These are phyloP conservation scores for Saccharum hybrid DNA, from an alignment of 202 grass and related monocot species.

Conservation along the genomic window DNA sequence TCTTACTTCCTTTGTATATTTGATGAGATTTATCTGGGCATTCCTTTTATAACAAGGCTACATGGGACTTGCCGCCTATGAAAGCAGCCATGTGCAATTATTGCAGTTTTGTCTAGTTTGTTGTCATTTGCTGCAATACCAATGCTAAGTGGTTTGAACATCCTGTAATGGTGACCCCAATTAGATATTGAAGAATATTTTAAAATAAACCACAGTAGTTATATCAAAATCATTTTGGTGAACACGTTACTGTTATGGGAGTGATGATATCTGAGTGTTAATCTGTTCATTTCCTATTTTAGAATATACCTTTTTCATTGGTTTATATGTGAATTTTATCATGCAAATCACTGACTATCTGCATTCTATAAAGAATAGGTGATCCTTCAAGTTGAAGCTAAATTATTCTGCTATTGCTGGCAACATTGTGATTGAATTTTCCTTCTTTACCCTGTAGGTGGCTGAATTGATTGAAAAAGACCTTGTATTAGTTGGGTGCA, in stretches of 20 bases:
- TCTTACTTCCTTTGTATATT: background rate
- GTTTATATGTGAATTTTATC: constrained; percentile 13
- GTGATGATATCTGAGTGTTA: background rate
- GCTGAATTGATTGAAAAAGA: constrained; percentile 97
- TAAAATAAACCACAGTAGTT: background rate
- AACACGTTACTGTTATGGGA: background rate
- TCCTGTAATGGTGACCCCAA: too few species aligned
- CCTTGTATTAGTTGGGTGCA: constrained; percentile 87
- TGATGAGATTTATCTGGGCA: background rate
- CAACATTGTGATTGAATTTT: constrained; percentile 31
- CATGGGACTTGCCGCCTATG: background rate
- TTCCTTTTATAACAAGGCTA: too few species aligned
- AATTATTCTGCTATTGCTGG: constrained; percentile 32
- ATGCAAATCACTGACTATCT: background rate
- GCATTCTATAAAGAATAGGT: constrained; percentile 4
- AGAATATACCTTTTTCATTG: background rate
- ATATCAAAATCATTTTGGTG: constrained; percentile 3
- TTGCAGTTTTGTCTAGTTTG: constrained; percentile 23
- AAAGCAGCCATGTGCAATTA: constrained; percentile 8
- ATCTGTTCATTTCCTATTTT: background rate
- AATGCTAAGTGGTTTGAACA: background rate
- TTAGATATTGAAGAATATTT: background rate
- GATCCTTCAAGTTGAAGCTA: constrained; percentile 23
- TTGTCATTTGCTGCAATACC: too few species aligned
- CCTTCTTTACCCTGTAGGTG: constrained; percentile 59